Conservation (phyloP, 1,284 basidiomycete genomes). For the Irpex sp. region DNA sequence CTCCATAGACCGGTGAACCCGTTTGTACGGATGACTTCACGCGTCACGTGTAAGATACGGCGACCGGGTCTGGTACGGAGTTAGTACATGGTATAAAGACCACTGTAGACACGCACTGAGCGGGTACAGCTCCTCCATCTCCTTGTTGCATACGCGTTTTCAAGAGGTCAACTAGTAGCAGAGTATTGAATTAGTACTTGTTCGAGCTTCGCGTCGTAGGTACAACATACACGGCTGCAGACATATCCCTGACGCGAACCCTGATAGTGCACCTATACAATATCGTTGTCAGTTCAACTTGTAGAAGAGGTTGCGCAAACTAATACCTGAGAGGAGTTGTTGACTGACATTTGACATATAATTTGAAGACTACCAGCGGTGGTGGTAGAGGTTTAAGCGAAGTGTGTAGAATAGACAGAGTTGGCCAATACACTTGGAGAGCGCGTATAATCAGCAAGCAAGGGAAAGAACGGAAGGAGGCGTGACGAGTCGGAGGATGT, state of each 20-base stretch:
- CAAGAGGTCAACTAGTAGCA: conserved; percentile 64
- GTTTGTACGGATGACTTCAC: conserved; percentile 55
- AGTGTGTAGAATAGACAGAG: too few species aligned
- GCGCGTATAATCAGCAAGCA: too few species aligned
- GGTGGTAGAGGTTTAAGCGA: too few species aligned
- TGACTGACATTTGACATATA: conserved; percentile 68
- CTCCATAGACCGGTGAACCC: conserved; percentile 80
- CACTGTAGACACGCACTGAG: background rate
- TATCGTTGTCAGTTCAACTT: background rate
- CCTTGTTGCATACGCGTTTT: conserved; percentile 87
- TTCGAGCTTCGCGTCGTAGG: background rate
- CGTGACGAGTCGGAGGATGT: too few species aligned
- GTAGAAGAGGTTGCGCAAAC: conserved; percentile 1
- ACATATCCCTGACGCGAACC: conserved; percentile 66
- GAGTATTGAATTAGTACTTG: too few species aligned
- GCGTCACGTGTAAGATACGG: conserved; percentile 46
- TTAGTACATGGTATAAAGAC: background rate
- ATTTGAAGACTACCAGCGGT: too few species aligned
- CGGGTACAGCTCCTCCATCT: conserved; percentile 34
- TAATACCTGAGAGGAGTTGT: conserved; percentile 67
- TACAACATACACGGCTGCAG: conserved; percentile 70
- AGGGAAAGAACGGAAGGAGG: too few species aligned
- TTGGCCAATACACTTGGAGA: too few species aligned
- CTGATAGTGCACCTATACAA: conserved; percentile 63
- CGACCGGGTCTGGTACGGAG: conserved; percentile 30